Evolutionary conservation across 768 basidiomycete genomes (phyloP).

Genomic region (Podaxis sp.): DNA sequence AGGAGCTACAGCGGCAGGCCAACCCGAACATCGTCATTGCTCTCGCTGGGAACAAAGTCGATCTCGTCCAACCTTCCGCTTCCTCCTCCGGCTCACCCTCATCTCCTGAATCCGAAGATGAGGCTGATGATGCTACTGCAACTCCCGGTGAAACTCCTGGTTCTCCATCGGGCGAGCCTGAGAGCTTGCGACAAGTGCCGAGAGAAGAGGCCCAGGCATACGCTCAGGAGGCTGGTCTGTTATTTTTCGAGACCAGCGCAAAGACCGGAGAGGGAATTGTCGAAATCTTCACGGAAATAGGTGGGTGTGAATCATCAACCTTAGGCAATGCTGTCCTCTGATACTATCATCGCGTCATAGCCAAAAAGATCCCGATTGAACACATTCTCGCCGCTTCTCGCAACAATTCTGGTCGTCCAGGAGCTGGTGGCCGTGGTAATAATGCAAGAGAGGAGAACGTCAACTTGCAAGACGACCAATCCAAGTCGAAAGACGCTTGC

Average conservation of each 20-base stretch:
- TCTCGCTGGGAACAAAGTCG: slow-evolving; percentile 96
- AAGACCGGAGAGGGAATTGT: slow-evolving; percentile 96
- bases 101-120: slow-evolving; percentile 77
- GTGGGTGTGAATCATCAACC: slow-evolving; percentile 43
- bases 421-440: slow-evolving; percentile 52
- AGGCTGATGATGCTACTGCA: slow-evolving; percentile 89
- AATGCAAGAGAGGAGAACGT: slow-evolving; percentile 57
- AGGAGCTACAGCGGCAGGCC: slow-evolving; percentile 97
- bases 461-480: slow-evolving; percentile 65
- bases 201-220: slow-evolving; percentile 96
- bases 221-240: slow-evolving; percentile 87
- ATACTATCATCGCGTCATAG: slow-evolving; percentile 25
- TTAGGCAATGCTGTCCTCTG: neutral
- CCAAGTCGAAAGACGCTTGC: slow-evolving; percentile 75
- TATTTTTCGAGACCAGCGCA: slow-evolving; percentile 98
- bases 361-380: slow-evolving; percentile 79
- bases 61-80: slow-evolving; percentile 74
- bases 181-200: slow-evolving; percentile 85
- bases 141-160: slow-evolving; percentile 73
- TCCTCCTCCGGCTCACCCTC: slow-evolving; percentile 48
- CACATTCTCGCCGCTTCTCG: slow-evolving; percentile 87
- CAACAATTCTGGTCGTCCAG: slow-evolving; percentile 62
- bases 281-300: slow-evolving; percentile 98
- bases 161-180: slow-evolving; percentile 53
- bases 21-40: slow-evolving; percentile 99